phyloP scores from a whole-genome alignment of 257 asterid species.

The Parsonsia alboflavescens region DNA sequence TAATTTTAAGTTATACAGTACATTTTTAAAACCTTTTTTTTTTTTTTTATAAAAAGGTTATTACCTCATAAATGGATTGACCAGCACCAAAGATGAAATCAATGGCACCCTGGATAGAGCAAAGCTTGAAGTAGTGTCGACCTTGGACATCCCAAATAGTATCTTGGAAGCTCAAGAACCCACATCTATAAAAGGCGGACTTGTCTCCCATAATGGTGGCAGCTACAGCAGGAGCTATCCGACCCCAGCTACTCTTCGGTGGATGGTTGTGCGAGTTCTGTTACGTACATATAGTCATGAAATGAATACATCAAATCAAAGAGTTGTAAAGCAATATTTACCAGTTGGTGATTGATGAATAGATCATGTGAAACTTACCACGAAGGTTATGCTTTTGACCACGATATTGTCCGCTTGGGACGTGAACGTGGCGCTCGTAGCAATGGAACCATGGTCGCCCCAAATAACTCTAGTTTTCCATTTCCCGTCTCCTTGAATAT shows the following conservation, averaged over 20 bases:
- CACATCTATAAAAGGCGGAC: conserved; percentile 40
- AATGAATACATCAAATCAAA: no score
- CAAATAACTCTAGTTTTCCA: conserved; percentile 27
- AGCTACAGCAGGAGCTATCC: conserved; percentile 38
- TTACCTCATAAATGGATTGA: conserved; percentile 71
- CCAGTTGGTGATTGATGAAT: no score
- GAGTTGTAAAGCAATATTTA: no score
- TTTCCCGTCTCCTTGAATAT: conserved; percentile 40
- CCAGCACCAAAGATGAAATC: conserved; percentile 81
- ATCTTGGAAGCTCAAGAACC: conserved; percentile 57
- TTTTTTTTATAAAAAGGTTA: no score
- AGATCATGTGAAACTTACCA: conserved; percentile 26
- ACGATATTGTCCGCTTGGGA: conserved; percentile 45
- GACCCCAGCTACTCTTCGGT: conserved; percentile 12
- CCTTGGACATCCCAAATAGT: conserved; percentile 70
- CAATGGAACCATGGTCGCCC: conserved; percentile 30
- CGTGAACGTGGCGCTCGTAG: conserved; percentile 39
- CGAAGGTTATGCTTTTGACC: conserved; percentile 41
- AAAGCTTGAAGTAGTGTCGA: conserved; percentile 48
- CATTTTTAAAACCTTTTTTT: no score
- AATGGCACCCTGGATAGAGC: conserved; percentile 56
- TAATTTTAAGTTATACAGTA: no score
- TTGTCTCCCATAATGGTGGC: conserved; percentile 51
- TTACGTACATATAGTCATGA: no score
- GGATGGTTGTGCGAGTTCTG: conserved; percentile 69